Evolutionary conservation across 2,329 filamentous ascomycete species (phyloP).

Genomic region (Cytospora paraplurivora): DNA sequence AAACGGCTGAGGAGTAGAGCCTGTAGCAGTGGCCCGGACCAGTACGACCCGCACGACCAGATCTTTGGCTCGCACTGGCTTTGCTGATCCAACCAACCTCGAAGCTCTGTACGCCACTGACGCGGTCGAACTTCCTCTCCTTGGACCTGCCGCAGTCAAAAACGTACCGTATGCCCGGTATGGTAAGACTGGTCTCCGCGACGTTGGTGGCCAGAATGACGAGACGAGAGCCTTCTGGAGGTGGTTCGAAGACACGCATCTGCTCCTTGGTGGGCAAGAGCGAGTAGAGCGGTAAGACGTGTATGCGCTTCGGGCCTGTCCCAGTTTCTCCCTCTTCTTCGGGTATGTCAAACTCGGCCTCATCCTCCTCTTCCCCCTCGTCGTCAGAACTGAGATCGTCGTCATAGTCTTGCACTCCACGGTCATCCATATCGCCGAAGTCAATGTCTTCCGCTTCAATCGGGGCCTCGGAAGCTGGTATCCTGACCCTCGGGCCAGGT

Average conservation of each 20-base stretch:
- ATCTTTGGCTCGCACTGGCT: constrained; percentile 87
- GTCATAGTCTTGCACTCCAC: constrained; percentile 61
- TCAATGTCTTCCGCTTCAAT: constrained; percentile 87
- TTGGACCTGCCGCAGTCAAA: constrained; percentile 94
- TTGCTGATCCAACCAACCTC: constrained; percentile 97
- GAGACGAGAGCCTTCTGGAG: constrained; percentile 79
- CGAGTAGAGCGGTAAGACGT: constrained; percentile 92
- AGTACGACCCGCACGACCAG: constrained; percentile 92
- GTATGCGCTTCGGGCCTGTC: constrained; percentile 70
- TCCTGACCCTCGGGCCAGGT: constrained; percentile 67
- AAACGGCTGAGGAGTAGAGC: constrained; percentile 92
- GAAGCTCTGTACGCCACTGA: constrained; percentile 92
- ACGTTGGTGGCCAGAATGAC: constrained; percentile 95
- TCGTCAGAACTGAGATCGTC: constrained; percentile 59
- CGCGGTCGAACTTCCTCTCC: constrained; percentile 84
- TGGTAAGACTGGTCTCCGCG: constrained; percentile 94
- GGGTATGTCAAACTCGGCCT: constrained; percentile 68
- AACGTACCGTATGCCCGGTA: constrained; percentile 91
- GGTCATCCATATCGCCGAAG: constrained; percentile 69
- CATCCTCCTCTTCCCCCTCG: constrained; percentile 60
- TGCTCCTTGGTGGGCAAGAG: constrained; percentile 89
- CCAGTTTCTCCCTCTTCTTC: constrained; percentile 64
- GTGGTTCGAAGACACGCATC: constrained; percentile 82
- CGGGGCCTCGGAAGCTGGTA: constrained; percentile 76
- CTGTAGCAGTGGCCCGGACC: constrained; percentile 95